Base-by-base conservation (phyloP, 2,329 filamentous ascomycete genomes). In the Erysiphe pulchra region DNA sequence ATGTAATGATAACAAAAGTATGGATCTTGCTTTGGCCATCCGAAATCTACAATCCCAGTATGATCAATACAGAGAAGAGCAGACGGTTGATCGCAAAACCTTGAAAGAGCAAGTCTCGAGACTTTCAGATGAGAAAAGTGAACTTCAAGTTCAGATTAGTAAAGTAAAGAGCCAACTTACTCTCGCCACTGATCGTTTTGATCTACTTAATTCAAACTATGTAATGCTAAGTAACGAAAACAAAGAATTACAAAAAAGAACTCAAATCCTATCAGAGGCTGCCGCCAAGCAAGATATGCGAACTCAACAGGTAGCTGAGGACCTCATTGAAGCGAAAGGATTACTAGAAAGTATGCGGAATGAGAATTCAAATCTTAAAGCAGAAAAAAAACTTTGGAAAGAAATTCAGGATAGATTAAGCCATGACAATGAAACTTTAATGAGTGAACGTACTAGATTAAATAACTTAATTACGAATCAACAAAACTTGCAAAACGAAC, bases 301-400 rank as follows among this genome's bases (percentile, higher is more conserved):
- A 39, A 90, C 81, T 2, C 85, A 94, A 55, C 85, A 94, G 61
- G 80, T 87, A 28, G 85, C 84, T 0, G 87, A 95, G 60, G 87
- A 98, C 54, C 70, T 95, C 6, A 76, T 95, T 10, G 90, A 94
- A 59, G 77, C 80, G 5, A 80, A 77, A 58, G 80, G 80, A 31
- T 64, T 87, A 45, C 67, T 81, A 3, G 87, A 98, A 56, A 86
- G 84, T 56, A 72, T 94, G 61, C 80, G 85, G 45, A 85, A 84
- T 51, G 90, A 98, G 59, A 84, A 78, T 46, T 78, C 85, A 14
- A 94, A 95, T 56, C 71, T 94, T 32, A 93, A 92, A 60, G 86
- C 87, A 0, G 87, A 95, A 61, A 93, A 93, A 63, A 80, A 84
- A 34, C 68, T 98, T 10, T 93, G 82, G 80, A 92, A 90, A 64